Evolutionary conservation across 1,284 basidiomycete species (phyloP), one percentile per base, ranked within the genome.

Genomic region (Rhodotorula sp.): DNA sequence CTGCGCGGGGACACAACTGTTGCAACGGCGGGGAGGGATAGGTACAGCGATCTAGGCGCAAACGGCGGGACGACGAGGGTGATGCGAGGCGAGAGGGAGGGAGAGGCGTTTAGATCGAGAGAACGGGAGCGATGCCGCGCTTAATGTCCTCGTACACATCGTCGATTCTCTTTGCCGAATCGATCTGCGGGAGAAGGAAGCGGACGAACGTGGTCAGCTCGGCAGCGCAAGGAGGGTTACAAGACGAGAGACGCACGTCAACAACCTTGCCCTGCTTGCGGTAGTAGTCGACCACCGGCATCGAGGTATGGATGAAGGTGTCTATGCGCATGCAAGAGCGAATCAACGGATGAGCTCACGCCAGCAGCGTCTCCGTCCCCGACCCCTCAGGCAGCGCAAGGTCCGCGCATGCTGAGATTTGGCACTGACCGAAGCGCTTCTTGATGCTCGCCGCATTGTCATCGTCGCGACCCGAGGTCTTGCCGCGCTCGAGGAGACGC

Each of bases 371-470:
- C 37, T 34, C 65, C 60, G 41, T 50, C 5, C 3, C 22, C 7
- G 8, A 19, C 48, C 25, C 7, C 48, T 25, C 22, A 51, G 50
- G 27, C 10, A n/a, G 48, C 48, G 25, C 3, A 50, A 39, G 48
- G 17, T 46, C 60, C 19, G 44, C 22, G 2, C 2, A 10, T 39
- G 41, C 13, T 15, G 25, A 27, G 19, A 44, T 6, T 39, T 9
- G 34, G 4, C 13, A 85, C 90, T 61, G 80, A 91, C 93, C 84
- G 85, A 99, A 98, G 22, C 97, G 91, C 84, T 99, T 99, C 84
- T 88, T 91, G 84, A 99, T 97, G 80, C 90, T 94, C 83, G 97
- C 94, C 34, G 85, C 86, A 81, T 99, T 99, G 82, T 99, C 97
- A 79, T 99, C 97, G 78, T 93, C 92, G 41, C 97, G 86, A 29